Conservation (phyloP, 2,329 filamentous ascomycete genomes). For the Ophiostoma piceae region DNA sequence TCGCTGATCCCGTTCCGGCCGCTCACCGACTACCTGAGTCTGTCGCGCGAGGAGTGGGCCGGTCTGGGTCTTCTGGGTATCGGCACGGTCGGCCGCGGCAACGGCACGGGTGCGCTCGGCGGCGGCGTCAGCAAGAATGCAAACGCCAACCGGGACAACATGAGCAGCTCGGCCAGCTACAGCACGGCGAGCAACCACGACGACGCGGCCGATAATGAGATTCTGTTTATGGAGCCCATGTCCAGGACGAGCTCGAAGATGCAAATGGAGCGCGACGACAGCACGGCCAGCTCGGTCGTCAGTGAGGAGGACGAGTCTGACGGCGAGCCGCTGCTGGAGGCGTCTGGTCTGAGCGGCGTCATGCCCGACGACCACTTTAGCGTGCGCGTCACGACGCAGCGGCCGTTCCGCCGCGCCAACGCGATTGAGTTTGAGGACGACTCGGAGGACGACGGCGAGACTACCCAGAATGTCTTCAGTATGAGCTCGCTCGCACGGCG, state of each 20-base stretch:
- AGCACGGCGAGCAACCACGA: slow-evolving; percentile 10
- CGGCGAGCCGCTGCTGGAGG: slow-evolving; percentile 43
- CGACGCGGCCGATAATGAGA: slow-evolving; percentile 26
- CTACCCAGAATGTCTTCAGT: slow-evolving; percentile 16
- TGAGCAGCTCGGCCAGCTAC: slow-evolving; percentile 19
- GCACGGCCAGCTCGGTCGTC: background rate
- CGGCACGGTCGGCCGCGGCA: slow-evolving; percentile 19
- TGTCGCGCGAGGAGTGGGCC: slow-evolving; percentile 25
- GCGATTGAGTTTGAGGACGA: background rate
- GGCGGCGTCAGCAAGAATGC: background rate
- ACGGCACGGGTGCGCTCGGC: slow-evolving; percentile 28
- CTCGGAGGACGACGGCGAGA: background rate
- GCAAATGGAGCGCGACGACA: background rate
- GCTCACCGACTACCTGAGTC: slow-evolving; percentile 39
- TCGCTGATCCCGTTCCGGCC: slow-evolving; percentile 48
- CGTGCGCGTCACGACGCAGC: slow-evolving; percentile 49
- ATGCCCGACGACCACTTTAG: slow-evolving; percentile 61
- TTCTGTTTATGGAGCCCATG: slow-evolving; percentile 28
- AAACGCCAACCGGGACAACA: slow-evolving; percentile 1
- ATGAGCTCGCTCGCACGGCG: slow-evolving; percentile 41
- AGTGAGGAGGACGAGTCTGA: background rate
- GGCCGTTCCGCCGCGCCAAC: slow-evolving; percentile 30
- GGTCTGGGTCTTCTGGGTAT: slow-evolving; percentile 16
- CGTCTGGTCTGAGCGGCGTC: slow-evolving; percentile 55
- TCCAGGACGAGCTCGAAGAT: too few relatives aligned